Evolutionary conservation across 106 monocot genomes (phyloP), one percentile per base, ranked within the genome.

Genomic region (Ottelia alismoides): DNA sequence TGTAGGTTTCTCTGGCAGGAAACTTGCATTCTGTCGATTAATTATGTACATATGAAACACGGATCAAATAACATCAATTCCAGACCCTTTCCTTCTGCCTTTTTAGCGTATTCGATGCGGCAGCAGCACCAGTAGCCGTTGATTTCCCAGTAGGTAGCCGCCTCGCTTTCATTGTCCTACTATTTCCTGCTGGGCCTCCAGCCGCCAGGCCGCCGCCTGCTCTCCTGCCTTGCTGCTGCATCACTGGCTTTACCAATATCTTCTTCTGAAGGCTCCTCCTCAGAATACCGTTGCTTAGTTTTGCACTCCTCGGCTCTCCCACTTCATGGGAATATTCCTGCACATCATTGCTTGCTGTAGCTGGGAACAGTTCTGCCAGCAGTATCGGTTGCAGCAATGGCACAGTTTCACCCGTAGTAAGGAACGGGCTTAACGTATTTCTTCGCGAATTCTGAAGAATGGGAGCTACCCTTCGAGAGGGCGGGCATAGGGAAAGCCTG

Each of bases 241-340:
- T 16, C 3, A 74, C 76, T 1, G 86, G 62, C 35, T 76, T 71
- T 32, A 87, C 54, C 25, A 78, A 52, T 23, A 79, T 74, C 61
- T 79, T 92, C 83, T 92, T 92, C 51, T 82, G 82, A 7, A 86
- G 65, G 49, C 92, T 92, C 60, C 82, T 47, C 30, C 86, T 63
- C 48, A 82, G 57, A 19, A 82, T 79, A 62, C 62, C 74, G 56
- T 22, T 72, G 0, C 74, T 46, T 30, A 66, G 82, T 69, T 71
- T 85, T 10, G 22, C 56, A 22, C 65, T 74, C 53, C 67, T 69
- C 27, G 29, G 61, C 28, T 27, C 47, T 10, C 63, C 31, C 64
- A 22, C 27, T 30, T 24, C 52, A 22, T 75, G 26, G 19, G 17
- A 23, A 18, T 26, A 47, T n/a, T n/a, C n/a, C n/a, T n/a, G n/a